Evolutionary conservation across 768 basidiomycete species (phyloP).

Genomic region (Leucocoprinus birnbaumii): DNA sequence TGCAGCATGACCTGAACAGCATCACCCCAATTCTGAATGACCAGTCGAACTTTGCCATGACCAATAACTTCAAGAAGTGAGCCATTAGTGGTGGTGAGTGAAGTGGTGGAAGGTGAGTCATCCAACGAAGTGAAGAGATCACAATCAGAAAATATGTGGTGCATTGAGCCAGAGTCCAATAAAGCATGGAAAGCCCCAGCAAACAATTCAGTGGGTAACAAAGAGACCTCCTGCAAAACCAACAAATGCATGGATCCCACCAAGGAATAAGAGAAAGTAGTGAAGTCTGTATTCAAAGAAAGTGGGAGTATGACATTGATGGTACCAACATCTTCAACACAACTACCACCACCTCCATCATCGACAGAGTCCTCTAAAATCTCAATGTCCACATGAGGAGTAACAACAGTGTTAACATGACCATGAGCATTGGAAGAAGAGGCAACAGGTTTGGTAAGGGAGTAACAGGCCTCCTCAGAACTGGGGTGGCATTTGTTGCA

Average conservation of each 20-base stretch:
- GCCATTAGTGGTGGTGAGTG: constrained; percentile 20
- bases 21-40: neutral
- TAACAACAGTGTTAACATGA: too few species aligned
- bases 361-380: too few species aligned
- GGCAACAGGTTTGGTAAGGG: neutral
- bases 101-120: neutral
- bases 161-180: constrained; percentile 21
- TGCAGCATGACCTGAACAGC: constrained; percentile 8
- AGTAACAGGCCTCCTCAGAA: too few species aligned
- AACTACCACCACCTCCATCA: too few species aligned
- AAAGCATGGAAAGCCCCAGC: constrained; percentile 4
- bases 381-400: too few species aligned
- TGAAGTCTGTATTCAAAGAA: neutral
- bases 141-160: constrained; percentile 18
- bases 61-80: constrained; percentile 10
- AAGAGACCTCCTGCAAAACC: neutral
- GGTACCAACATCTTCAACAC: too few species aligned
- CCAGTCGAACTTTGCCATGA: constrained; percentile 15
- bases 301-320: neutral
- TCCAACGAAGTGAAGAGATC: constrained; percentile 17
- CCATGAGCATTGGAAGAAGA: too few species aligned
- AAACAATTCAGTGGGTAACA: neutral
- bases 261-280: neutral
- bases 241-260: neutral
- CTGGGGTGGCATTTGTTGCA: too few species aligned